A percentile compares a stretch with the other conserved stretches of the same genome.
Evolutionary conservation across 2,329 filamentous ascomycete species (phyloP).

Genomic region (Chrysoporthe puriensis): DNA sequence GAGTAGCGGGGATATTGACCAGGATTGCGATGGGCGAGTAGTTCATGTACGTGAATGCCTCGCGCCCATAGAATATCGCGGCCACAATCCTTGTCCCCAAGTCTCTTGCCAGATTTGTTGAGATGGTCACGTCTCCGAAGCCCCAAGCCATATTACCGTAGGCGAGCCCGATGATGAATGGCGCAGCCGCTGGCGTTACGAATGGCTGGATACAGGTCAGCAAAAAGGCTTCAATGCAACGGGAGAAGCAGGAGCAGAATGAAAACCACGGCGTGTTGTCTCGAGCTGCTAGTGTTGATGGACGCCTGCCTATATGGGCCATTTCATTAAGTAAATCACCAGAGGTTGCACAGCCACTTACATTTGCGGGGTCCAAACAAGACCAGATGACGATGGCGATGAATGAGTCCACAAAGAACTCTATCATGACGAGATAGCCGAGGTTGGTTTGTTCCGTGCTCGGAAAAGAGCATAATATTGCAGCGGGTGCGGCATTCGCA

Average conservation of each 20-base stretch:
- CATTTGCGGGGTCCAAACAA: conserved; percentile 58
- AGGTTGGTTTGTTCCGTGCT: conserved; percentile 53
- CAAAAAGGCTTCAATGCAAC: neutral
- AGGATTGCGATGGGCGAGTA: conserved; percentile 59
- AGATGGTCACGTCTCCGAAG: conserved; percentile 58
- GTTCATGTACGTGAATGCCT: conserved; percentile 45
- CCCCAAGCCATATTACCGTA: conserved; percentile 60
- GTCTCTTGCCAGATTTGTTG: conserved; percentile 61
- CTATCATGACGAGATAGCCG: conserved; percentile 60
- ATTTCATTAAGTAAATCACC: too few species aligned
- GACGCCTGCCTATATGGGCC: too few species aligned
- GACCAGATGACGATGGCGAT: conserved; percentile 63
- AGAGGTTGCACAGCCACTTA: neutral
- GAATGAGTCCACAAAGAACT: conserved; percentile 62
- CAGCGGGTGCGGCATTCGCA: conserved; percentile 53
- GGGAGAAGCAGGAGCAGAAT: neutral
- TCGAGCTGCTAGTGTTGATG: too few species aligned
- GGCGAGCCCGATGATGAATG: conserved; percentile 59
- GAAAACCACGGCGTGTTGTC: too few species aligned
- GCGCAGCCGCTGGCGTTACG: conserved; percentile 49
- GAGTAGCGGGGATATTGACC: conserved; percentile 59
- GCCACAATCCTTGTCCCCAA: conserved; percentile 62
- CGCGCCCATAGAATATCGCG: conserved; percentile 58
- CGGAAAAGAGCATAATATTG: conserved; percentile 59
- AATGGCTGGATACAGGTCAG: conserved; percentile 44